phyloP scores from a whole-genome alignment of 345 rosid genomes.

The Rhodomyrtus tomentosa region DNA sequence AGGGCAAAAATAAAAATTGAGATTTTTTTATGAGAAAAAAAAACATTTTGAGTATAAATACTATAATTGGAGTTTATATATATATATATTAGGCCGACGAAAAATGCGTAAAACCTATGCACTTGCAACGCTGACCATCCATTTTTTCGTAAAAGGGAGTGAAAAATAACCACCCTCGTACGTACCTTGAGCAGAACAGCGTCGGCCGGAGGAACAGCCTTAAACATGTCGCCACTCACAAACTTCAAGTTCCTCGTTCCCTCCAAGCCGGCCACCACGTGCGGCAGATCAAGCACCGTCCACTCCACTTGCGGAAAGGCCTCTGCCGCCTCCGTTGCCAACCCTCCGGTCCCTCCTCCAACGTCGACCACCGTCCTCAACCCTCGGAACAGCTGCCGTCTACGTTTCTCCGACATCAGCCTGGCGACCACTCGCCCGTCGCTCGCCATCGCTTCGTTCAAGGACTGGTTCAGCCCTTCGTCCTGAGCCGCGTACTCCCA shows the following conservation, averaged over 20 bases:
- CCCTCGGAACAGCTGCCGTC: constrained; percentile 15
- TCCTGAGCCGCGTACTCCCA: constrained; percentile 8
- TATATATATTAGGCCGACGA: too few species aligned
- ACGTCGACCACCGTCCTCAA: constrained; percentile 24
- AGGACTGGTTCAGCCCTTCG: not conserved
- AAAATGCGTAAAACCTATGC: not conserved
- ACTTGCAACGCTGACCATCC: not conserved
- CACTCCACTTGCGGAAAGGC: constrained; percentile 21
- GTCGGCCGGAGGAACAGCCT: constrained; percentile 29
- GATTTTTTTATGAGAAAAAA: too few species aligned
- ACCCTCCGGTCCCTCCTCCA: constrained; percentile 30
- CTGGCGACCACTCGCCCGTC: constrained; percentile 10
- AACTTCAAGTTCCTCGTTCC: constrained; percentile 13
- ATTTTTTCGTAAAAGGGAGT: not conserved
- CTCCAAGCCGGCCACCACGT: constrained; percentile 13
- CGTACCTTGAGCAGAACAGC: constrained; percentile 24
- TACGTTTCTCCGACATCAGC: constrained; percentile 6
- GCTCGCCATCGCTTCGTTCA: constrained; percentile 24
- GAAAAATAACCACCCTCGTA: too few species aligned
- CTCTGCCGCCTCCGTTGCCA: constrained; percentile 14
- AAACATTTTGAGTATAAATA: too few species aligned
- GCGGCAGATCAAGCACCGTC: constrained; percentile 28
- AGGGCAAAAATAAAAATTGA: too few species aligned
- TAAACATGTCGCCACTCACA: constrained; percentile 31
- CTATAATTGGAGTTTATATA: too few species aligned